Base-by-base conservation (phyloP, 2,329 filamentous ascomycete genomes). In the Nothopassalora personata region DNA sequence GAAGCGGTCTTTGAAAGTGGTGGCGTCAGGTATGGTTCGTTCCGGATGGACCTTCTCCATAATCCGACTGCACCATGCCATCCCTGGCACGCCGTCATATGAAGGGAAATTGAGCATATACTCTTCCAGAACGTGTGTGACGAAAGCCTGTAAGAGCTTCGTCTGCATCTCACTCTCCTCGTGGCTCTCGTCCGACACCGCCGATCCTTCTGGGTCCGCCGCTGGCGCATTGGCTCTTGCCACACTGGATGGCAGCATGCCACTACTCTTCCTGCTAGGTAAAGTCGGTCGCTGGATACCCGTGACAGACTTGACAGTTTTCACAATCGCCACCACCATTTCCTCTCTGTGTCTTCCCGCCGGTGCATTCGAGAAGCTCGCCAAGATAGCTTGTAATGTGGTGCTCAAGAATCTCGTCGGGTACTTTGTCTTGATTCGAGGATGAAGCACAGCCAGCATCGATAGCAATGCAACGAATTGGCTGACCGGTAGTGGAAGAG, bases 401-500 rank as follows among this genome's bases (percentile, higher is more conserved):
- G 86, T 86, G 54, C 88, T 89, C 19, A 94, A 79, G 73, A 93
- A 94, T 34, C 88, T 83, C 51, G 88, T 91, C 1, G 90, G 89
- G 62, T 85, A 86, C 71, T 88, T 89, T 5, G 90, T 90, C 74
- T 87, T 86, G 70, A 94, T 86, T 60, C 90, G 81, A 56, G 81
- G 82, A 72, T 92, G 89, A 11, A 93, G 76, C 58, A 89, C 87
- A 33, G 84, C 81, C 11, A 94, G 80, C 79, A 92, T 85, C 50
- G 84, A 84, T 33, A 91, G 79, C 3, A 93, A 77, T 5, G 83
- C 81, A 64, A 88, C 83, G 71, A 91, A 91, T 63, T 85, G 85
- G 53, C 77, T 68, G 11, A 79, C 73, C 19, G 75, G 71, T 9
- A 79, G 69, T 18, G 79, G 76, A 18, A 71, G 60, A 23, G 68